phyloP scores from a whole-genome alignment of 75 land plant species.

The Cryptomeria japonica region DNA sequence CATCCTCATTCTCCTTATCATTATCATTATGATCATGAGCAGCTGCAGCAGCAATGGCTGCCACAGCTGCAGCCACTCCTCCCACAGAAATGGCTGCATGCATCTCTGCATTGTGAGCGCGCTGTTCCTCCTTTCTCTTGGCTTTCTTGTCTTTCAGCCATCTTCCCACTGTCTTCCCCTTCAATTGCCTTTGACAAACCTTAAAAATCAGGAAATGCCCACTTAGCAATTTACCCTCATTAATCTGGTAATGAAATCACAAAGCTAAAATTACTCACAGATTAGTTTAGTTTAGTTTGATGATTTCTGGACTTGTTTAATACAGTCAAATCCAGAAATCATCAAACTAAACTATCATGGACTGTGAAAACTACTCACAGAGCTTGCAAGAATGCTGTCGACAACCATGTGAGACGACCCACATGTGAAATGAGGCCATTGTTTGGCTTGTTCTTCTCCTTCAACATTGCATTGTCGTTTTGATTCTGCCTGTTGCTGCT shows the following conservation, averaged over 20 bases:
- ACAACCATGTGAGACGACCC: constrained; percentile 84
- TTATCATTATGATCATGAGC: constrained; percentile 54
- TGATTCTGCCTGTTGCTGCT: not conserved
- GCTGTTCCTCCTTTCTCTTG: constrained; percentile 77
- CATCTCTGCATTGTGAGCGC: constrained; percentile 88
- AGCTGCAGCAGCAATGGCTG: constrained; percentile 92
- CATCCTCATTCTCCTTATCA: constrained; percentile 30
- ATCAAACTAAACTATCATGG: too few relatives aligned
- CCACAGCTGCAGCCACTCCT: constrained; percentile 93
- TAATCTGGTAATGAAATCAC: not conserved
- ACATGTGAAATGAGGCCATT: constrained; percentile 56
- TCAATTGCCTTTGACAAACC: constrained; percentile 20
- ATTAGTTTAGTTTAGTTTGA: too few relatives aligned
- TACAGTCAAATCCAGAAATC: too few relatives aligned
- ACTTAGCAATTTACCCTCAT: not conserved
- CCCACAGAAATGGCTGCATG: constrained; percentile 93
- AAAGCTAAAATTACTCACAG: not conserved
- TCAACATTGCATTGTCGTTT: not conserved
- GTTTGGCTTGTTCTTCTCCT: not conserved
- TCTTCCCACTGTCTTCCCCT: constrained; percentile 65
- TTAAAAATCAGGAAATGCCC: not conserved
- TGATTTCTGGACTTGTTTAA: too few relatives aligned
- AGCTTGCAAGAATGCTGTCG: constrained; percentile 82
- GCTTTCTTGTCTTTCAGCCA: constrained; percentile 87
- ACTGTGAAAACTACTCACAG: constrained; percentile 55